phyloP scores from a whole-genome alignment of 192 early-diverging fungal genomes.

The Endogone sp. region DNA sequence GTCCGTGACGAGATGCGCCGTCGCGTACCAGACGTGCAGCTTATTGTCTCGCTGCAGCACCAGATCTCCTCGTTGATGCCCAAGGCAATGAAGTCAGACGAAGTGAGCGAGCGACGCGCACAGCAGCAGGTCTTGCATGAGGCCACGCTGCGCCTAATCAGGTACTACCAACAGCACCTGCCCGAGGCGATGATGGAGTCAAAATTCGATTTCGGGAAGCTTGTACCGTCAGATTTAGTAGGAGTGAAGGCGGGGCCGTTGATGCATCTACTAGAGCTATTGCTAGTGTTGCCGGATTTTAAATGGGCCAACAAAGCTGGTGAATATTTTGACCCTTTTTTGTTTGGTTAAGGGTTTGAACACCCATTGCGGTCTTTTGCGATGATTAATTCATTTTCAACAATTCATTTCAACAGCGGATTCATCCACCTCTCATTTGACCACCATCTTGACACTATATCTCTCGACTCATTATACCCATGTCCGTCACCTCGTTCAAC shows the following conservation, averaged over 20 bases:
- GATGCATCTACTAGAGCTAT: conserved; percentile 57
- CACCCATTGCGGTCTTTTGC: too few species aligned
- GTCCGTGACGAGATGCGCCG: conserved; percentile 56
- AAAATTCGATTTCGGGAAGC: conserved; percentile 68
- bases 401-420: too few species aligned
- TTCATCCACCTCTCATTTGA: conserved; percentile 47
- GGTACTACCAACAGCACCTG: conserved; percentile 62
- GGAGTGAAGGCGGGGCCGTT: conserved; percentile 46
- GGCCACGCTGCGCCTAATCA: conserved; percentile 52
- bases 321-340: conserved; percentile 20
- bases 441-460: conserved; percentile 47
- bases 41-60: conserved; percentile 48
- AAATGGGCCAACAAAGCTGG: conserved; percentile 65
- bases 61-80: conserved; percentile 18
- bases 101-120: conserved; percentile 15
- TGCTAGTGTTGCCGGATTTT: conserved; percentile 56
- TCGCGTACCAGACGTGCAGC: conserved; percentile 68
- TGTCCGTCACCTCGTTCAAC: conserved; percentile 34
- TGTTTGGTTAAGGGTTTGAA: too few species aligned
- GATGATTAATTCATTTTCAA: too few species aligned
- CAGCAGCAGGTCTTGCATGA: conserved; percentile 49
- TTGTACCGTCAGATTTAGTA: conserved; percentile 62
- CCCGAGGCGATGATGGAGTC: conserved; percentile 63
- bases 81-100: conserved; percentile 28
- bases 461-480: conserved; percentile 41